Base-by-base conservation (phyloP, 306 rosid genomes). In the Dalbergia cultrata region DNA sequence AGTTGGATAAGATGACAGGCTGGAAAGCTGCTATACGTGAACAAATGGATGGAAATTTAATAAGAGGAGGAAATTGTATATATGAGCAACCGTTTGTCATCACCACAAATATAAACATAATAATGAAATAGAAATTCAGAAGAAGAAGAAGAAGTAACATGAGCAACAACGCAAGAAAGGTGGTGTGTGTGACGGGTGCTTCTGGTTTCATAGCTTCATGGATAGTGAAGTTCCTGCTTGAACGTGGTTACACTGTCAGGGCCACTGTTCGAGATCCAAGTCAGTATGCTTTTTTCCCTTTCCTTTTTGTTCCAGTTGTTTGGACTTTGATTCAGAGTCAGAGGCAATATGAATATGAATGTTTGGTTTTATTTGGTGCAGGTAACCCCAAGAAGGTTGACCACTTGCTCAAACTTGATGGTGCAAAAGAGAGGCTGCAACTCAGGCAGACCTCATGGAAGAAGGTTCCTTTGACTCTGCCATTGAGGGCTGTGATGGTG, bases 121-220 rank as follows among this genome's bases (percentile, higher is more conserved):
- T 21, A 21, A 21, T 21, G 22, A 0, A 21, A 0, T 21, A 21
- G 22, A 21, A 21, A 21, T 21, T 21, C 22, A 21, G 22, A 21
- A 21, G 22, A 6, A 73, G 43, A 76, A 76, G 44, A 63, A 33
- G 11, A 14, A 52, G 56, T 65, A 70, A 4, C n/a, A 85, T 88
- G 91, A 82, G 75, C 57, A 66, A 76, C 54, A 43, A 44, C 37
- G 13, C 4, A 31, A 81, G 62, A 8, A 64, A 74, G 43, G 49
- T 88, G 13, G 89, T 80, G 37, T 80, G 87, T 34, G 89, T 88
- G 6, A 88, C 87, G 0, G 91, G 89, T 37, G 91, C 84, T 26
- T 80, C 87, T 17, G 91, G 91, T 12, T 88, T n/a, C n/a, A n/a
- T n/a, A n/a, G n/a, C n/a, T 43, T 85, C 91, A 1, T 88, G 89